Evolutionary conservation across 345 rosid species (phyloP).

Genomic region (Arabidopsis thaliana): TAIR10.1 NC_003075.7:12457001-12457500

Average conservation of each 20-base stretch:
- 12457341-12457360: not conserved
- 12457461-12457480: constrained; percentile 10
- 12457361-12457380: not conserved
- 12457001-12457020: constrained; percentile 76
- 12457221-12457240: not conserved
- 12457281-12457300: not conserved
- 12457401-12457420: constrained; percentile 25
- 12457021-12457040: constrained; percentile 75
- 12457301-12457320: not conserved
- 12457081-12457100: constrained; percentile 53
- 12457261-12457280: not conserved
- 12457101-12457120: constrained; percentile 33
- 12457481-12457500: not conserved
- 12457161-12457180: too few relatives aligned
- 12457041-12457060: constrained; percentile 55
- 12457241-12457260: not conserved
- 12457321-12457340: not conserved
- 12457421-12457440: not conserved
- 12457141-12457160: not conserved
- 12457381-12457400: constrained; percentile 5
- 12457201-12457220: not conserved
- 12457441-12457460: constrained; percentile 6
- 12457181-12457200: not conserved
- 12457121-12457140: constrained; percentile 58
- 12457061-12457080: constrained; percentile 61